Base-by-base conservation (phyloP, 371 early-diverging fungal genomes). In the Rhizopus microsporus region DNA sequence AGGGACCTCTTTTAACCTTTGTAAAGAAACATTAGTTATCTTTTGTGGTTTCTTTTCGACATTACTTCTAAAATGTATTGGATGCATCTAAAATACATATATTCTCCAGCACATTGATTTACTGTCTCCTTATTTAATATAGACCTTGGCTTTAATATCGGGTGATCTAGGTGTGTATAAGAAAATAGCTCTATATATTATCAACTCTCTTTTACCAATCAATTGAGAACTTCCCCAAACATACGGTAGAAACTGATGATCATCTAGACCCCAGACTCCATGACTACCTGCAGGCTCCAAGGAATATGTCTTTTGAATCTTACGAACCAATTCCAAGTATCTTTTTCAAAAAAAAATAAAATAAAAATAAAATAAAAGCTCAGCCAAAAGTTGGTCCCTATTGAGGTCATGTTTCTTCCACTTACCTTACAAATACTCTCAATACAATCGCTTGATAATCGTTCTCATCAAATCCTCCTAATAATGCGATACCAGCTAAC, bases 251-350 rank as follows among this genome's bases (percentile, higher is more conserved):
- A 98, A 95, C 59, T 98, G 98, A 75, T 94, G 95, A 75, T 99
- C 99, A 72, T 99, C 99, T 42, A 99, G 70, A 2, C 98, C 98
- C 99, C 99, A 99, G 5, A 96, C 96, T 29, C 99, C 99, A 74
- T 98, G 97, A 56, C 92, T 91, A 1, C 99, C 99, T 3, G 99
- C 99, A 4, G 99, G 99, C 66, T 99, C 99, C 33, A 99, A 73
- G 62, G 87, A 88, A 79, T 96, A 99, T n/a, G 82, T 86, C 9
- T 67, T 66, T 63, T 99, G 98, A 33, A 98, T 72, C 34, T 81
- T 76, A 33, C 97, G 83, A 43, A 94, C 91, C 15, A 96, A 62
- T 23, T 83, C 83, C 38, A 99, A 75, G 67, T 99, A 99, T 35
- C 87, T 78, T 23, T 23, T 37, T 45, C 8, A 12, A 30, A 49